Base-by-base conservation (phyloP, 1,139 yeast genomes). In the Ogataea hybrid region DNA sequence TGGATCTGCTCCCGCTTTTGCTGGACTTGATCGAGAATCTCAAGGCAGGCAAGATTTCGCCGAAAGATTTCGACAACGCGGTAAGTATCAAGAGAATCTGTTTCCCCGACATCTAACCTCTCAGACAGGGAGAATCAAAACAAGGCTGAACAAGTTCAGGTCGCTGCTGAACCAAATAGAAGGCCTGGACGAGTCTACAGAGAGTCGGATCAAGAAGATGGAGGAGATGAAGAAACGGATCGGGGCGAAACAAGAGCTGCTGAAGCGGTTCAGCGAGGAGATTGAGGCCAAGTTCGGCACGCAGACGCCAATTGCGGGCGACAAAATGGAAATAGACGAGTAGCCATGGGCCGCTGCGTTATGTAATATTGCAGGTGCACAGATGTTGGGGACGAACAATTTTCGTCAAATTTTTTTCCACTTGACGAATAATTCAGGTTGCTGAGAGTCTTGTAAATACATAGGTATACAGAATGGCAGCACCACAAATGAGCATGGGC, bases 61-160 rank as follows among this genome's bases (percentile, higher is more conserved):
- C 64, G 1, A 59, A 59, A 39, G 66, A 63, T 31, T 57, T 61
- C 28, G 62, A 58, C 27, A 61, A 56, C 43, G 57, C 62, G 10
- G 61, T 58, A 53, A 32, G 61, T 57, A 29, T 25, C 30, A 28
- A n/a, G 25, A 14, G 7, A 18, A 6, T 6, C 20, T 8, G 20
- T 6, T 18, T 6, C 1, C 6, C 12, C 5, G 6, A 16, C 9
- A 23, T 8, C 12, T 34, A 39, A 39, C 37, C 25, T 15, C 27
- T 14, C 28, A 57, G 61, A 57, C 62, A 23, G 65, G 65, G 9
- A 47, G 64, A 17, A 53, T 61, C 23, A 44, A 65, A 23, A 50
- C 59, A 7, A 38, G 64, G 34, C 22, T 62, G 5, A 47, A 45
- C 25, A 50, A 46, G 34, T 39, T 56, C 35, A 49, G 52, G 29